Evolutionary conservation across 2,329 filamentous ascomycete genomes (phyloP), one percentile per base, ranked within the genome.

Genomic region (Gyromitra esculenta): DNA sequence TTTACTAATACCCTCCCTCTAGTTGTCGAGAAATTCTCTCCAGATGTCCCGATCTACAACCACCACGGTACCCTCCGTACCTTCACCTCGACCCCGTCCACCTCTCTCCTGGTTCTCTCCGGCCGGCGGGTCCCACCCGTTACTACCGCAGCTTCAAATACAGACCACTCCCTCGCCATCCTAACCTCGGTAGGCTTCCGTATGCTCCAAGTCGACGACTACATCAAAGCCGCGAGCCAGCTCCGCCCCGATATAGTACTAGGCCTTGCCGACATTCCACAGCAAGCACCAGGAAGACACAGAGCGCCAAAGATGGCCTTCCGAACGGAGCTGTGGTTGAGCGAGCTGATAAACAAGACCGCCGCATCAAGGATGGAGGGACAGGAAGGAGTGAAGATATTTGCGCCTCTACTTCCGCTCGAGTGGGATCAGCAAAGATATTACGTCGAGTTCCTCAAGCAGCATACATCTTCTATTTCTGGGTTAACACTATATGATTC

Each of bases 131-230:
- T 91, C 63, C 92, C 94, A 0, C 89, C 93, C 0, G 90, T 97
- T 21, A 84, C 87, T 7, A 89, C 91, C 5, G 92, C 92, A 0
- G 83, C 85, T 8, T 86, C 89, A 78, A 94, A 96, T 82, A 90
- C 90, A 7, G 88, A 91, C 77, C 88, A 88, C 50, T 88, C 90
- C 60, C 86, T 98, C 54, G 90, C 91, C 18, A 87, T 98, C 62
- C 90, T 92, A 82, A 97, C 96, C 1, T 95, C 94, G 0, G 92
- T 93, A 0, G 96, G 96, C 39, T 97, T 96, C 84, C 88, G 89
- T 77, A 87, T 88, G 73, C 85, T 98, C 43, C 87, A 88, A 41
- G 88, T 89, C 0, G 86, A 88, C 5, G 89, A 92, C 69, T 98
- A 96, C 84, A 85, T 87, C 43, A 85, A 88, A 5, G 89, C 90